Evolutionary conservation across 306 rosid genomes (phyloP), one percentile per base, ranked within the genome.

Genomic region (Sindora glabra): DNA sequence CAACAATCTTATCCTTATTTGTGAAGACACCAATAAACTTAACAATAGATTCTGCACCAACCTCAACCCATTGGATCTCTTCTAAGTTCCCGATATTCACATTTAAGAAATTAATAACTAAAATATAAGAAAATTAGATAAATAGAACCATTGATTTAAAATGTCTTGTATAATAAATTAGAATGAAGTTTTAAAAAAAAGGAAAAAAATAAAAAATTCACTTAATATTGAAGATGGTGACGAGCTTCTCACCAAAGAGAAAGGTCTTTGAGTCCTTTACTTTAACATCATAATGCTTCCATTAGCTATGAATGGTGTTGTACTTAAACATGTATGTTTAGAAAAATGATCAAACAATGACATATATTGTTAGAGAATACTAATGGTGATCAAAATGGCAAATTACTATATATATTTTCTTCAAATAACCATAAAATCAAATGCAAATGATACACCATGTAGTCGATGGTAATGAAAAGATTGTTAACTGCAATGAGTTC

Each of bases 241-340:
- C 98, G 16, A 83, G 10, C 76, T 78, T 91, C 57, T 79, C 80
- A 26, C 96, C 98, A 45, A 91, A 88, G 79, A 91, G 94, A 74
- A 92, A 95, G 57, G 98, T 92, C 53, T 88, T 89, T 21, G 79
- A 59, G 73, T 92, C 98, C 72, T 92, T 72, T 10, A 89, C 96
- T 86, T 86, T 86, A 16, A 92, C 14, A 18, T 92, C 98, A 46
- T 68, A 60, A 57, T 88, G 96, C 81, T 81, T 92, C 96, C 96
- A 92, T 23, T 76, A 77, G 0, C 98, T 95, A 49, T 92, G 96
- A 38, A 88, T 96, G 6, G 79, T 65, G 69, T 92, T 96, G 37
- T 86, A 88, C 65, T 92, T 92, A 71, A 92, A 92, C 98, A 92
- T 88, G 42, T 92, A 92, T 24, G 94, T 81, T 96, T 90, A 48